These are phyloP conservation scores for Yamadazyma aaseri DNA, from an alignment of 1,139 yeast genomes.

Conservation along the genomic window DNA sequence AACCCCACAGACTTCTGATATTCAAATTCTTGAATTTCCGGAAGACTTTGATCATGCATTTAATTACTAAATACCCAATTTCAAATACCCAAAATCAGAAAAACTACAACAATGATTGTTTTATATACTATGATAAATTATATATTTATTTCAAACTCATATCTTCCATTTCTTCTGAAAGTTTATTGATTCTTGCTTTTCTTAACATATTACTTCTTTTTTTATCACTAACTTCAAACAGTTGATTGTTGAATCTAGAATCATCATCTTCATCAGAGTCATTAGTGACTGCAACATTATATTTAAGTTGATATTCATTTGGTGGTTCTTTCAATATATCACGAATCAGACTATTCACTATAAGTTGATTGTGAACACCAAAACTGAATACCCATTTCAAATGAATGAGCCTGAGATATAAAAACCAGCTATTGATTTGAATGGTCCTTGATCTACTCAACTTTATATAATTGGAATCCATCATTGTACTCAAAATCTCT, in stretches of 20 bases:
- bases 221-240: conserved; percentile 26
- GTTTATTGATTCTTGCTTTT: conserved; percentile 35
- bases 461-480: conserved; percentile 50
- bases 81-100: no score
- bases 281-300: conserved; percentile 19
- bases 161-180: conserved; percentile 30
- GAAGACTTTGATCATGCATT: no score
- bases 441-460: conserved; percentile 55
- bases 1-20: no score
- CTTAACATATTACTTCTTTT: conserved; percentile 31
- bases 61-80: no score
- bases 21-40: no score
- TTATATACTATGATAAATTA: no score
- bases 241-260: conserved; percentile 12
- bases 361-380: conserved; percentile 63
- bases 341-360: conserved; percentile 45
- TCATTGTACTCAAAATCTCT: conserved; percentile 36
- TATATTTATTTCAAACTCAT: conserved; percentile 17
- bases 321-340: conserved; percentile 45
- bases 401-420: conserved; percentile 58
- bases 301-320: conserved; percentile 29
- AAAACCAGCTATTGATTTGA: conserved; percentile 66
- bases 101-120: no score
- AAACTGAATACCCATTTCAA: conserved; percentile 72
- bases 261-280: conserved; percentile 17